Conservation (phyloP, 352 stramenopile species). For the Detonula confervacea region DNA sequence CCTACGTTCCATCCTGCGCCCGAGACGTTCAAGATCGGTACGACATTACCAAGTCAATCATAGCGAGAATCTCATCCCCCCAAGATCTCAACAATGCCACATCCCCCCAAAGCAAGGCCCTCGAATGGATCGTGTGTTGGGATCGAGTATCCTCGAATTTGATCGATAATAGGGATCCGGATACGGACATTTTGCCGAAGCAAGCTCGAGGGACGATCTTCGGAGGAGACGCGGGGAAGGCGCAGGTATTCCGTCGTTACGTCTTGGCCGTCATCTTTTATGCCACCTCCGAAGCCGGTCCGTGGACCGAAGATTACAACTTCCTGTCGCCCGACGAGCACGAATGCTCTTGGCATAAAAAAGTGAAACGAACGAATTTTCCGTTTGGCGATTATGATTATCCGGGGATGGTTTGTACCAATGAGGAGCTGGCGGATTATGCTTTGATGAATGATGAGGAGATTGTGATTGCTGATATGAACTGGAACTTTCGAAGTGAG, state of each 20-base stretch:
- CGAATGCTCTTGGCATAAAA: slow-evolving; percentile 27
- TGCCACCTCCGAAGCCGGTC: neutral
- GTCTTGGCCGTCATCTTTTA: slow-evolving; percentile 9
- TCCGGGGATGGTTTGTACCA: slow-evolving; percentile 7
- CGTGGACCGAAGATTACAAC: slow-evolving; percentile 17
- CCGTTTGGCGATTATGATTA: slow-evolving; percentile 21
- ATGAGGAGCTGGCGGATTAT: neutral
- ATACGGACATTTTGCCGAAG: neutral
- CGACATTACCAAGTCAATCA: slow-evolving; percentile 2
- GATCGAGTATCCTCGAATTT: slow-evolving; percentile 21
- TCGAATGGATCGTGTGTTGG: slow-evolving; percentile 24
- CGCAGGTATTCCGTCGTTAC: slow-evolving; percentile 20
- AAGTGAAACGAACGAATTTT: slow-evolving; percentile 6
- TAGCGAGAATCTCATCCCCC: neutral
- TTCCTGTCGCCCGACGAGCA: slow-evolving; percentile 22
- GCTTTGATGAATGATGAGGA: slow-evolving; percentile 2
- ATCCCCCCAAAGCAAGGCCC: slow-evolving; percentile 16
- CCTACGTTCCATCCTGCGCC: neutral
- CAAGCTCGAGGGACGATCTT: neutral
- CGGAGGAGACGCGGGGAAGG: slow-evolving; percentile 5
- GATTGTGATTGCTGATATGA: neutral
- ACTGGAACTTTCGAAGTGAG: slow-evolving; percentile 19
- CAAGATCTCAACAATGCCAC: neutral
- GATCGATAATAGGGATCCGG: neutral
- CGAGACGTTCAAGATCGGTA: neutral